These are phyloP conservation scores for Capsicum rhomboideum DNA, from an alignment of 257 asterid species.

Conservation along the genomic window DNA sequence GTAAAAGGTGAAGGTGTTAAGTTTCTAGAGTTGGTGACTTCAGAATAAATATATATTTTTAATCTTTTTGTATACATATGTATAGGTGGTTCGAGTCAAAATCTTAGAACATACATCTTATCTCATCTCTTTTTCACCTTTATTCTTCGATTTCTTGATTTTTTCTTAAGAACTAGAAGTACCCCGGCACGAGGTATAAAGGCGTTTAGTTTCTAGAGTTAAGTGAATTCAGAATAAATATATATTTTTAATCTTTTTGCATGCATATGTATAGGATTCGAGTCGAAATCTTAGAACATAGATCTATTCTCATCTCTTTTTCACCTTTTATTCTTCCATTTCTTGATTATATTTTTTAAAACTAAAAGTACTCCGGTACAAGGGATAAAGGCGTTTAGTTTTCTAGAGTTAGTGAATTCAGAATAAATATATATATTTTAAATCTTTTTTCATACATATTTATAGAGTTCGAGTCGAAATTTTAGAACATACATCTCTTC, in stretches of 20 bases:
- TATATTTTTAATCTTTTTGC: not conserved
- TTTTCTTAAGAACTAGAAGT: not conserved
- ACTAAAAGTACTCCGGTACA: not conserved
- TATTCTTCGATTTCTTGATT: not conserved
- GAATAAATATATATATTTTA: not conserved
- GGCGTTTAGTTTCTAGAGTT: not conserved
- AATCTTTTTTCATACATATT: not conserved
- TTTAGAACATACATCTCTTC: too few species aligned
- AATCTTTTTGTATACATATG: not conserved
- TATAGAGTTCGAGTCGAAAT: too few species aligned
- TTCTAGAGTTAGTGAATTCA: not conserved
- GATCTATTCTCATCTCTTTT: not conserved
- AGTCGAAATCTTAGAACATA: not conserved
- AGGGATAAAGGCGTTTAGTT: not conserved
- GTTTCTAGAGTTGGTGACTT: not conserved
- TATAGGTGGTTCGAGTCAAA: not conserved
- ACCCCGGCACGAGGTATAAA: too few species aligned
- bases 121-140: not conserved
- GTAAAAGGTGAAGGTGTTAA: not conserved
- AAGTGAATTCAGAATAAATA: not conserved
- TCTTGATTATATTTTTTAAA: not conserved
- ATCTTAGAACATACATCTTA: not conserved
- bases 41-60: not conserved
- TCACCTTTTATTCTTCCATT: not conserved
- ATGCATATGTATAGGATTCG: not conserved